Evolutionary conservation across 1,139 yeast genomes (phyloP), one percentile per base, ranked within the genome.

Genomic region (Neolecta irregularis): DNA sequence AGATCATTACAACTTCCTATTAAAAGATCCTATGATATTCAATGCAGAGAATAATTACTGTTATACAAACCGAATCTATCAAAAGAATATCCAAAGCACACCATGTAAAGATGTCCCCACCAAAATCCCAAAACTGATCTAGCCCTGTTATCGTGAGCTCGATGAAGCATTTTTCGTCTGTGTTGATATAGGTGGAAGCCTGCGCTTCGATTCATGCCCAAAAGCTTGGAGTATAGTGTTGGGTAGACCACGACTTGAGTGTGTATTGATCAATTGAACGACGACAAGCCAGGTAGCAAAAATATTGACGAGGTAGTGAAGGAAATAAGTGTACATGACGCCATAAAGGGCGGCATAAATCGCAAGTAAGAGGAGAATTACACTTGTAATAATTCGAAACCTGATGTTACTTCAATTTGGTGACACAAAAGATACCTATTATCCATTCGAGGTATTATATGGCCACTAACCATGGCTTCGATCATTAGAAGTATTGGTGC

Each of bases 321-420:
- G 39, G 51, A 54, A 48, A 38, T 53, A 56, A 16, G 58, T 48
- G 25, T 55, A 44, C 42, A 50, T 50, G 21, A 54, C 44, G n/a
- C 60, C 61, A 41, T 47, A 50, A 19, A 54, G 35, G 26, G 50
- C 36, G 2, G 53, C 46, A 36, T 49, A 52, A n/a, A 43, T 29
- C 4, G 51, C 46, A 24, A 52, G 41, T 33, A 47, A 51, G 15
- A 44, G 34, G 17, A 56, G 43, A 38, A 51, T 38, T 4, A 42
- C 31, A 21, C 46, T 40, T n/a, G 52, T 48, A 15, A 48, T 33
- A 5, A 43, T 24, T 24, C 41, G 43, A 23, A 23, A 12, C 24
- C 37, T 15, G 17, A 16, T 17, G 24, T 24, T 13, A 17, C 8
- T 12, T 23, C n/a, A 12, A 21, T 34, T 25, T 26, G 19, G 15